Evolutionary conservation across 305 asterid genomes (phyloP).

Genomic region (Rubia tinctorum): DNA sequence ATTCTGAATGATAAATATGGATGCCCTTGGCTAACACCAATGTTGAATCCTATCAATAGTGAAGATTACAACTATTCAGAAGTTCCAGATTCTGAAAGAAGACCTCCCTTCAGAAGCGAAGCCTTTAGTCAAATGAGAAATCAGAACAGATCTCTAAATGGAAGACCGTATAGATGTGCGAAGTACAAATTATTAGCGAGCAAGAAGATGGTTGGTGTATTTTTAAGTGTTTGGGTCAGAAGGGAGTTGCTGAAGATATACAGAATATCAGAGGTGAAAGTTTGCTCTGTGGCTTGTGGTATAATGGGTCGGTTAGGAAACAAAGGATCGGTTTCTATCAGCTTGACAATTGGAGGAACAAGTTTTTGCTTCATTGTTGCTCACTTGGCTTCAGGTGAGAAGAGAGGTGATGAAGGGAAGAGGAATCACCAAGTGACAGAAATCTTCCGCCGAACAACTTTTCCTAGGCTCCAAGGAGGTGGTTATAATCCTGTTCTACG

Average conservation of each 20-base stretch:
- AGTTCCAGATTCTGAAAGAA: slow-evolving; percentile 17
- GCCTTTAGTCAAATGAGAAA: slow-evolving; percentile 22
- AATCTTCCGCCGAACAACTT: slow-evolving; percentile 72
- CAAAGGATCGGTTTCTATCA: slow-evolving; percentile 84
- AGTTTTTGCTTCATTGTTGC: slow-evolving; percentile 90
- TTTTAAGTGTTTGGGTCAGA: slow-evolving; percentile 89
- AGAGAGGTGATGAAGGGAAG: slow-evolving; percentile 87
- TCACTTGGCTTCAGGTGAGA: slow-evolving; percentile 95
- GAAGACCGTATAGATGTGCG: slow-evolving; percentile 22
- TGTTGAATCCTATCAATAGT: slow-evolving; percentile 53
- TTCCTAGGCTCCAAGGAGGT: slow-evolving; percentile 53
- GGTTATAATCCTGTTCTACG: slow-evolving; percentile 44
- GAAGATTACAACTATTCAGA: slow-evolving; percentile 36
- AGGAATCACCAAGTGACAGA: slow-evolving; percentile 80
- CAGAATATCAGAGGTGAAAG: slow-evolving; percentile 52
- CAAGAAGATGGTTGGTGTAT: slow-evolving; percentile 97
- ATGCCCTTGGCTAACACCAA: slow-evolving; percentile 70
- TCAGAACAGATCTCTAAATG: slow-evolving; percentile 11
- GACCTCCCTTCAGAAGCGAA: slow-evolving; percentile 19
- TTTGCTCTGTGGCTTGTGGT: slow-evolving; percentile 88
- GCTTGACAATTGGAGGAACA: slow-evolving; percentile 70
- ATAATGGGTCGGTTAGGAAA: slow-evolving; percentile 92
- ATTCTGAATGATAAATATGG: slow-evolving; percentile 63
- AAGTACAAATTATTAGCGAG: slow-evolving; percentile 71
- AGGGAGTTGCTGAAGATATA: slow-evolving; percentile 50